Evolutionary conservation across 768 basidiomycete genomes (phyloP), one percentile per base, ranked within the genome.

Genomic region (Leucosporidium yakuticum): DNA sequence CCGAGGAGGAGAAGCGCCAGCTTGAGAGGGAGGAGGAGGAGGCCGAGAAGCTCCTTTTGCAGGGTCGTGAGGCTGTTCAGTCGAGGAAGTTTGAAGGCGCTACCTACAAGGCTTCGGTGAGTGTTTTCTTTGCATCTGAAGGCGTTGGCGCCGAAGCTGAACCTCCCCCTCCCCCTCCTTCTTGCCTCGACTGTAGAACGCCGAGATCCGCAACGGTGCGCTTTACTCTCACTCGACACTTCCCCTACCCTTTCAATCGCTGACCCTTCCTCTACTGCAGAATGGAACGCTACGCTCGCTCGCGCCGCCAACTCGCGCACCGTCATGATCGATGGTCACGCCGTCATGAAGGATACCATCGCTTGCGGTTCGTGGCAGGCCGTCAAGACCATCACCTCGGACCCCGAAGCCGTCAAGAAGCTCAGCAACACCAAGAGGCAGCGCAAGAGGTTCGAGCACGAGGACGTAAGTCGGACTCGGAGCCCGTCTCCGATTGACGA

Each of bases 51-150:
- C 76, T 67, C 65, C 73, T 87, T 32, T 76, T 87, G 50, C 82
- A 79, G 31, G 85, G 85, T 9, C 79, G 85, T n/a, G 85, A 84
- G 11, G 83, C 83, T 64, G 85, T 87, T 23, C 82, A 83, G 65
- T 25, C 63, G 27, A 55, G 85, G 39, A 74, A 86, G 25, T 87
- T 86, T 65, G 85, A 87, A 66, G 86, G 85, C 14, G 80, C 79
- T 69, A 39, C 76, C 27, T 69, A 77, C 29, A 61, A 78, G 51
- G 77, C 75, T 53, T 48, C 68, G 54, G n/a, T n/a, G n/a, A n/a
- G n/a, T n/a, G n/a, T n/a, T n/a, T n/a, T n/a, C n/a, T n/a, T n/a
- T n/a, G n/a, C n/a, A n/a, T n/a, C n/a, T n/a, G n/a, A n/a, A n/a
- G n/a, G n/a, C n/a, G n/a, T n/a, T n/a, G n/a, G n/a, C n/a, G n/a